These are phyloP conservation scores for Pholiota microspora DNA, from an alignment of 768 basidiomycete genomes.

Conservation along the genomic window DNA sequence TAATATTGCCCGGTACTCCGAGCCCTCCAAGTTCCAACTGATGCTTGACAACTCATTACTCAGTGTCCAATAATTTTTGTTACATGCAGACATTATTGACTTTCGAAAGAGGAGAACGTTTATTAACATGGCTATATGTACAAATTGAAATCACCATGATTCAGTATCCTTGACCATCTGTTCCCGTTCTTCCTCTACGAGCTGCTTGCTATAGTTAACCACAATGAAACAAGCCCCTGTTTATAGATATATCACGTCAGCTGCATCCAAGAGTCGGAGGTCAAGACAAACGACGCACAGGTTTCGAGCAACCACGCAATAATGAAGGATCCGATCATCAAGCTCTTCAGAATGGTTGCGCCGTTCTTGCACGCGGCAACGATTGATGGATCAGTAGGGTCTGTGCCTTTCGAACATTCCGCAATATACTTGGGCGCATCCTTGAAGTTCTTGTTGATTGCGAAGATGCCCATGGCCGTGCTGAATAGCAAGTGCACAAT, in stretches of 20 bases:
- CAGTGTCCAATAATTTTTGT: too few relatives aligned
- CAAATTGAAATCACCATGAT: constrained; percentile 34
- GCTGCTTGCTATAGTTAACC: constrained; percentile 39
- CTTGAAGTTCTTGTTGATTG: constrained; percentile 41
- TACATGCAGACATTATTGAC: too few relatives aligned
- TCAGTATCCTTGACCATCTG: constrained; percentile 42
- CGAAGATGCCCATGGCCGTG: constrained; percentile 41
- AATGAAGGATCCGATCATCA: constrained; percentile 40
- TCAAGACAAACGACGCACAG: constrained; percentile 32
- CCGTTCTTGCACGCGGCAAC: constrained; percentile 37
- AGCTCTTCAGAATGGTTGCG: constrained; percentile 37
- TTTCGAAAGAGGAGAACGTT: too few relatives aligned
- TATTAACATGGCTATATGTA: too few relatives aligned
- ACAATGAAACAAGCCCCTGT: constrained; percentile 49
- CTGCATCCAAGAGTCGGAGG: background rate
- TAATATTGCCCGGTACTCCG: too few relatives aligned
- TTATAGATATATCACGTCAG: constrained; percentile 3
- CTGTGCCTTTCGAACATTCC: constrained; percentile 31
- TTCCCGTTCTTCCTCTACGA: constrained; percentile 40
- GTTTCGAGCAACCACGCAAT: constrained; percentile 46
- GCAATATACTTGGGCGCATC: constrained; percentile 35
- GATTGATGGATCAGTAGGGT: constrained; percentile 26
- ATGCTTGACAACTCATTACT: too few relatives aligned
- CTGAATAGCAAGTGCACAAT: constrained; percentile 43
- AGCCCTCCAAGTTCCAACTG: too few relatives aligned